These are phyloP conservation scores for Neofusicoccum kwambonambiense DNA, from an alignment of 2,329 filamentous ascomycete genomes.

Conservation along the genomic window DNA sequence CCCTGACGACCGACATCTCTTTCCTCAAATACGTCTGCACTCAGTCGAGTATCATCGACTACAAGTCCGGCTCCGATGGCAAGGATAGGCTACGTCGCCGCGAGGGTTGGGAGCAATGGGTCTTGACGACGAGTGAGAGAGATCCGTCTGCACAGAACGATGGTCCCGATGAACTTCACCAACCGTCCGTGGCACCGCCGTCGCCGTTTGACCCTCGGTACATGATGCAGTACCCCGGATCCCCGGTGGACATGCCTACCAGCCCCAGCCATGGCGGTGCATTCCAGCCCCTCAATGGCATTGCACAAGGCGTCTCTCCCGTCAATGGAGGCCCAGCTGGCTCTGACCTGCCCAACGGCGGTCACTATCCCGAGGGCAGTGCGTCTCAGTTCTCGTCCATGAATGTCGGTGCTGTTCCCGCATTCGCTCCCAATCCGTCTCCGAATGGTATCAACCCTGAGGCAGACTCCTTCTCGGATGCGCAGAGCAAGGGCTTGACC, in stretches of 20 bases:
- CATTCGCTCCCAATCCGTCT: slow-evolving; percentile 25
- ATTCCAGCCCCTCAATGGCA: slow-evolving; percentile 16
- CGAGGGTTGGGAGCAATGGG: slow-evolving; percentile 77
- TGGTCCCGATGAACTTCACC: slow-evolving; percentile 56
- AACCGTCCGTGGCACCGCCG: slow-evolving; percentile 40
- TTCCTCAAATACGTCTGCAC: slow-evolving; percentile 73
- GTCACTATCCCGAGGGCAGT: slow-evolving; percentile 1
- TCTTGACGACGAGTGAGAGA: slow-evolving; percentile 69
- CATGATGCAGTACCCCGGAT: slow-evolving; percentile 24
- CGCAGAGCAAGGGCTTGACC: slow-evolving; percentile 52
- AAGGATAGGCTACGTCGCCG: slow-evolving; percentile 74
- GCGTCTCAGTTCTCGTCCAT: slow-evolving; percentile 10
- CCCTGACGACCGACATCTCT: slow-evolving; percentile 69
- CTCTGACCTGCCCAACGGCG: slow-evolving; percentile 12
- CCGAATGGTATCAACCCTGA: slow-evolving; percentile 31
- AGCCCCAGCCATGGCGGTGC: neutral
- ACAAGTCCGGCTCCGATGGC: slow-evolving; percentile 71
- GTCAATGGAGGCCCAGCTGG: slow-evolving; percentile 5
- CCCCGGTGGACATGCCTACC: slow-evolving; percentile 4
- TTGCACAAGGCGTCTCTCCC: slow-evolving; percentile 7
- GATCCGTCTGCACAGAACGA: slow-evolving; percentile 71
- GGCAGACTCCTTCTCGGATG: slow-evolving; percentile 51
- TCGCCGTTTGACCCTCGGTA: slow-evolving; percentile 34
- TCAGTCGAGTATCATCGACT: slow-evolving; percentile 71
- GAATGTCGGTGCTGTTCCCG: slow-evolving; percentile 16